These are phyloP conservation scores for Globisporangium recalcitrans DNA, from an alignment of 352 stramenopile genomes.

Conservation along the genomic window DNA sequence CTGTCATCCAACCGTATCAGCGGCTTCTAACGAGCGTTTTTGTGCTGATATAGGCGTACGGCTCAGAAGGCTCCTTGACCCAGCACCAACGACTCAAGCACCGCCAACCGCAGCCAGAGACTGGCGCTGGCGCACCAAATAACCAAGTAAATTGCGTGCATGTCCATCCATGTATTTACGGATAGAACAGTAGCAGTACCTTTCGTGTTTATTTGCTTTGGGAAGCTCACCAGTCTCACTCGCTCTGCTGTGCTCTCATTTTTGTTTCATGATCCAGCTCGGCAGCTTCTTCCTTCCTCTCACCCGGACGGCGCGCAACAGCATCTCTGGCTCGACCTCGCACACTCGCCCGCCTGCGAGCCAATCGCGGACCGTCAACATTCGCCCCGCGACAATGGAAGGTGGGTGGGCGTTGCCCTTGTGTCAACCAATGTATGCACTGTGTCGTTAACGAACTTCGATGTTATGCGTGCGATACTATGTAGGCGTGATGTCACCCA, in stretches of 20 bases:
- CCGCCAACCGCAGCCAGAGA: conserved; percentile 27
- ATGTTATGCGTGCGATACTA: not conserved
- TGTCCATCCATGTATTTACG: not conserved
- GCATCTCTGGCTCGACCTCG: conserved; percentile 5
- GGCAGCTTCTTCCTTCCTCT: conserved; percentile 44
- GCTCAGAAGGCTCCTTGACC: conserved; percentile 70
- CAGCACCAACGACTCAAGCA: conserved; percentile 83
- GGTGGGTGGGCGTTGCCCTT: not conserved
- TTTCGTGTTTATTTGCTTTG: no score
- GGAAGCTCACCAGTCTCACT: not conserved
- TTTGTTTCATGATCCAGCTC: conserved; percentile 16
- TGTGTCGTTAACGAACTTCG: no score
- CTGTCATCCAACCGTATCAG: no score
- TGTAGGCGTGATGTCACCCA: conserved; percentile 11
- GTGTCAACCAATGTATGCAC: not conserved
- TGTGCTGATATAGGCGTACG: conserved; percentile 51
- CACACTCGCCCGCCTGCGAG: conserved; percentile 3
- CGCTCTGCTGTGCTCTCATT: not conserved
- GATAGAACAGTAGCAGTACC: not conserved
- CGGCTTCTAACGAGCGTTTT: not conserved
- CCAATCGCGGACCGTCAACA: conserved; percentile 35
- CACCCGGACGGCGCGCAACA: conserved; percentile 26
- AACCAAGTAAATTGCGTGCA: conserved; percentile 27
- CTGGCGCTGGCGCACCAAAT: conserved; percentile 22
- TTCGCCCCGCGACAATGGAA: conserved; percentile 49